Base-by-base conservation (phyloP, 768 basidiomycete species). In the Psilocybe cubensis region DNA sequence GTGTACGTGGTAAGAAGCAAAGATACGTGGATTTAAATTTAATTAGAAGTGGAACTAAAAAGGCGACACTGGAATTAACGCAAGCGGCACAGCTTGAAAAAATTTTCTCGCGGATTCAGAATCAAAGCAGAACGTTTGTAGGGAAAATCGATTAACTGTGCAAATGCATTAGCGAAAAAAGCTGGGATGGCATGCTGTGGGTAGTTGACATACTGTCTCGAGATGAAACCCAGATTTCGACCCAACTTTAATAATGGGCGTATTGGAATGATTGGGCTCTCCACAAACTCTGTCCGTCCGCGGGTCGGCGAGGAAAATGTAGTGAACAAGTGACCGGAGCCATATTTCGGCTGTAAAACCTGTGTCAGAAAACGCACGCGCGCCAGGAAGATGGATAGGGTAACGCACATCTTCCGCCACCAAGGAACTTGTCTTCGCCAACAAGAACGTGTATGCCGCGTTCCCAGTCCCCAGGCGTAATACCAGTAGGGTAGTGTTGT, bases 401-500 rank as follows among this genome's bases (percentile, higher is more conserved):
- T 38, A 12, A 74, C 78, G 50, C 54, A 81, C 81, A 71, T 67
- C 79, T 61, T 31, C 66, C 68, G 49, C 66, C 64, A 28, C 81
- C 81, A 20, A 79, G 64, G 64, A 79, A 83, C 55, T 76, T 77
- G 4, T 71, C 71, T 46, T 82, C 80, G 12, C 81, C 81, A 4
- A 76, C 74, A 21, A 83, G 72, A 20, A 81, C 71, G 52, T 83
- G 81, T 2, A 77, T 64, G 0, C 79, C 79, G 41, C 69, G 57
- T 27, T 75, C 71, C 72, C 68, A 72, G 14, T 70, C 63, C 0
- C 68, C 68, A 14, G 61, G 61, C 10, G 52, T 47, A 11, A 64
- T 51, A 21, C 61, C 67, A 11, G 40, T 42, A 5, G 70, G 70
- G 35, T 70, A 71, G 58, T 73, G 62, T 45, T 68, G 65, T 42